phyloP scores from a whole-genome alignment of 179 eudicot genomes.

The Vitellaria paradoxa region DNA sequence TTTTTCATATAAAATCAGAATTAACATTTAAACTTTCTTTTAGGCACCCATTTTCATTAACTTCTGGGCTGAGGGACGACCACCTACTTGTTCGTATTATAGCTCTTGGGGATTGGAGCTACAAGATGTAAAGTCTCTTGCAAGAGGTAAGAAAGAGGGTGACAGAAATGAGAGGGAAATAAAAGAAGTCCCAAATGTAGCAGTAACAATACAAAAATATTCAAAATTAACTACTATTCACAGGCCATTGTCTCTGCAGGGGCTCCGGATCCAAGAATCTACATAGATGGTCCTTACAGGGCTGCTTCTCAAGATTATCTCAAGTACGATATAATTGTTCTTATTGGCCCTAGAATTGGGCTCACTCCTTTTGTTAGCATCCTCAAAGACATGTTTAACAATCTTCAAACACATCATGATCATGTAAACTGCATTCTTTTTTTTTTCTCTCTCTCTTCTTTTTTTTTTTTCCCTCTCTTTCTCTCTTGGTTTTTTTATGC shows the following conservation, averaged over 20 bases:
- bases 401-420: constrained; percentile 1
- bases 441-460: too few species aligned
- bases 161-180: background rate
- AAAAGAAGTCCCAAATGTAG: background rate
- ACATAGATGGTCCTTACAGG: constrained; percentile 40
- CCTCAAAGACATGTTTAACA: constrained; percentile 27
- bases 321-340: constrained; percentile 30
- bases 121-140: constrained; percentile 17
- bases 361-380: constrained; percentile 43
- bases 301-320: constrained; percentile 43
- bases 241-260: constrained; percentile 13
- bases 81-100: constrained; percentile 34
- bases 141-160: constrained; percentile 12
- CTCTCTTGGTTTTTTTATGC: too few species aligned
- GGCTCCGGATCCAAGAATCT: constrained; percentile 25
- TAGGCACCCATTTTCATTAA: constrained; percentile 47
- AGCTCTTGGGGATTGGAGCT: constrained; percentile 38
- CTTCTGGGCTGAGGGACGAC: constrained; percentile 36
- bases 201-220: background rate
- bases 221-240: background rate
- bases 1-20: too few species aligned
- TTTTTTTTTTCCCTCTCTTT: background rate
- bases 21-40: background rate
- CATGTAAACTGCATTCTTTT: background rate
- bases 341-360: constrained; percentile 42